Conservation (phyloP, 345 rosid species). For the Arabis alpina region DNA sequence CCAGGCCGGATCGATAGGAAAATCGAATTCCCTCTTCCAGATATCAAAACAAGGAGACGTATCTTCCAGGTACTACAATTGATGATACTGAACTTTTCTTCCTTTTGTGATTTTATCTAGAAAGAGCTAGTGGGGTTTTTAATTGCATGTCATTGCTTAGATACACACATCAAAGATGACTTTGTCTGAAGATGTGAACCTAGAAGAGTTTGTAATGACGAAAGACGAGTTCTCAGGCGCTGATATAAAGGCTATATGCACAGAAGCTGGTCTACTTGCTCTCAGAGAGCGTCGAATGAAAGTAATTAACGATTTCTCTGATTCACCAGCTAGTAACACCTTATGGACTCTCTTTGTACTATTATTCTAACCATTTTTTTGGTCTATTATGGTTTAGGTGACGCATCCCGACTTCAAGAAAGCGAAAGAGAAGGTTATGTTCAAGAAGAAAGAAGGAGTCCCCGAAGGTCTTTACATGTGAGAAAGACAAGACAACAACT, state of each 20-base stretch:
- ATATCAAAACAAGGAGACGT: constrained; percentile 95
- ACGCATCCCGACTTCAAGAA: constrained; percentile 89
- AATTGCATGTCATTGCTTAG: constrained; percentile 37
- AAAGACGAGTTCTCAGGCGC: constrained; percentile 99
- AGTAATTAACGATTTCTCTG: constrained; percentile 45
- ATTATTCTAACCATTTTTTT: too few relatives aligned
- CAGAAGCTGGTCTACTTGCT: constrained; percentile 97
- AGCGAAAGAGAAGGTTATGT: constrained; percentile 98
- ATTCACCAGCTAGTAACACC: not conserved
- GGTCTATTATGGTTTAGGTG: constrained; percentile 50
- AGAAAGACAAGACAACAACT: not conserved
- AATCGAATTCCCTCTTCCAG: constrained; percentile 98
- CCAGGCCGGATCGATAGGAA: constrained; percentile 97
- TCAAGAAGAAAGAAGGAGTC: constrained; percentile 99
- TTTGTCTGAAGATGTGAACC: constrained; percentile 91
- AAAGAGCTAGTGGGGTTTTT: too few relatives aligned
- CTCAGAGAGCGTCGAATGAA: constrained; percentile 96
- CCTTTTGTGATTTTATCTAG: too few relatives aligned
- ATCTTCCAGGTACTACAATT: constrained; percentile 74
- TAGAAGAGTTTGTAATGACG: constrained; percentile 98
- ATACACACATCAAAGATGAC: constrained; percentile 98
- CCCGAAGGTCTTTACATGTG: constrained; percentile 98
- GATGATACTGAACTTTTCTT: too few relatives aligned
- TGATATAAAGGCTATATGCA: constrained; percentile 96
- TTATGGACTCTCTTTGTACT: constrained; percentile 2